Base-by-base conservation (phyloP, 129 eudicot genomes). In the Smallanthus sonchifolius region DNA sequence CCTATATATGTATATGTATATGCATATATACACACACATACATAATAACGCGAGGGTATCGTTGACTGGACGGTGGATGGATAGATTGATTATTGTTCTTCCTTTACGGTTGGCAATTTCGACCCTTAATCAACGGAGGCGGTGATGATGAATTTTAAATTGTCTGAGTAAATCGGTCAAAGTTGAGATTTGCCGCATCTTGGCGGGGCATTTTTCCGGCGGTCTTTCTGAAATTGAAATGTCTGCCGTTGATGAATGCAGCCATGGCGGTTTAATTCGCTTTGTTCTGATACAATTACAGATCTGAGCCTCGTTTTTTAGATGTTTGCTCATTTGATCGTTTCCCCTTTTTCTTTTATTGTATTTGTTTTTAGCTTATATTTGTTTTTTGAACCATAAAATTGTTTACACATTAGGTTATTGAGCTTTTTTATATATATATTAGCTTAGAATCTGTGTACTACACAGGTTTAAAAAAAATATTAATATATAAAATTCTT, bases 271-370 rank as follows among this genome's bases (percentile, higher is more conserved):
- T 55, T 30, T 43, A 37, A 19, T 61, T 48, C 55, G 39, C 70
- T 60, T 67, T 67, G 59, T 55, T 39, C 17, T 64, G 48, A 37
- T 20, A 10, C 7, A 17, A 45, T 32, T 37, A 16, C 37, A 36
- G 79, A 75, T 75, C 73, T 75, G 73, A 75, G 79, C 79, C 79
- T 75, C 45, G 1, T 15, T 49, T 15, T 15, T 48, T 14, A 48
- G 13, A 0, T 43, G 48, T 43, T 42, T 43, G 13, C 3, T 2
- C 1, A 43, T 43, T 14, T 43, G 13, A 7, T 43, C 3, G 48
- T 14, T 48, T 48, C 8, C 8, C 15, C 15, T 1, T 45, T 6
- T 11, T 45, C 15, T 45, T 9, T 45, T 45, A 11, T 0, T 24
- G 51, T 45, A 11, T 45, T 45, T 45, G 13, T 8, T 11, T 45